Evolutionary conservation across 345 rosid genomes (phyloP).

Genomic region (Dipteronia dyeriana): DNA sequence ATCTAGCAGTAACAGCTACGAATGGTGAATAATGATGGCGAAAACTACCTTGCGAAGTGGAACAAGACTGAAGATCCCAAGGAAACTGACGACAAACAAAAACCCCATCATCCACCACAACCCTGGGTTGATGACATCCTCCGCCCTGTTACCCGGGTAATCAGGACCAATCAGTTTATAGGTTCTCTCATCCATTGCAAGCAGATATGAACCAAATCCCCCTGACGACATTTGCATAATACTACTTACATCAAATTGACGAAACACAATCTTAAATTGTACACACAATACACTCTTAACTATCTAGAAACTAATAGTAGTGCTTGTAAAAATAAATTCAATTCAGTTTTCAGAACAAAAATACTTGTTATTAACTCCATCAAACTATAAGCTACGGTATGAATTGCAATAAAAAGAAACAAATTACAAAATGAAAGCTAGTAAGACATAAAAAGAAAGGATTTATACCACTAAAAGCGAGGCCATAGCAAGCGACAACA

Average conservation of each 20-base stretch:
- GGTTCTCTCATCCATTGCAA: conserved; percentile 87
- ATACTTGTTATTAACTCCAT: not conserved
- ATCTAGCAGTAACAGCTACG: not conserved
- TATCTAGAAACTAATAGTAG: no score
- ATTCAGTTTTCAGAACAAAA: not conserved
- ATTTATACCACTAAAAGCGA: conserved; percentile 72
- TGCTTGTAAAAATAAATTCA: no score
- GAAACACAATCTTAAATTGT: not conserved
- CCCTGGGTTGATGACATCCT: conserved; percentile 79
- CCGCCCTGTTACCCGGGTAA: conserved; percentile 73
- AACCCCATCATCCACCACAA: conserved; percentile 93
- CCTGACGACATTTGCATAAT: conserved; percentile 40
- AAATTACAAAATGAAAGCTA: not conserved
- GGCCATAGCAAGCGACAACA: conserved; percentile 96
- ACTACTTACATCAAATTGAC: not conserved
- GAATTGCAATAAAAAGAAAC: not conserved
- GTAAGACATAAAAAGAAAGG: not conserved
- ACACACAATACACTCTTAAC: not conserved
- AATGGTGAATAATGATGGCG: not conserved
- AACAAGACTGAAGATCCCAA: conserved; percentile 85
- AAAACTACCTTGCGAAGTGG: conserved; percentile 81
- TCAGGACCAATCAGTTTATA: conserved; percentile 82
- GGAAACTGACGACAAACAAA: conserved; percentile 80
- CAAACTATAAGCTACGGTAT: no score
- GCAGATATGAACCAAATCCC: conserved; percentile 84